A percentile compares a stretch with the other conserved stretches of the same genome.
Evolutionary conservation across 2,329 filamentous ascomycete genomes (phyloP).

Genomic region (Pleomassaria siparia): DNA sequence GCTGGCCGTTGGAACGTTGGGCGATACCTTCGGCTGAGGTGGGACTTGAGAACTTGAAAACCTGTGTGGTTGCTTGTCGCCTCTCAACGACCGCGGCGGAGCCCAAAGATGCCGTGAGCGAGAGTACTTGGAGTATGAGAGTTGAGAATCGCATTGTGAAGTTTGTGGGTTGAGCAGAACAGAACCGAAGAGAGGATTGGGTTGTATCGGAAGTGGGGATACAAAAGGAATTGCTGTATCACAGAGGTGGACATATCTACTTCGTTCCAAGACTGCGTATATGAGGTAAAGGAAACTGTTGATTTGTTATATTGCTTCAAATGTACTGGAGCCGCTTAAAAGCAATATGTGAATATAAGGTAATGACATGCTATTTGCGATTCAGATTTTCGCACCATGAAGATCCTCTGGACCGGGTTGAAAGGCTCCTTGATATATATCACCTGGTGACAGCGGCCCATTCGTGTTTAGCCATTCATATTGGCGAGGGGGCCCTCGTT

Average conservation of each 20-base stretch:
- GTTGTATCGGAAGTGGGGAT: neutral
- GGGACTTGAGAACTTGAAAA: constrained; percentile 9
- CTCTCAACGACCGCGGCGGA: constrained; percentile 5
- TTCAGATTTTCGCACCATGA: neutral
- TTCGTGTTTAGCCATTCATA: constrained; percentile 13
- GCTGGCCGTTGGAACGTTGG: constrained; percentile 19
- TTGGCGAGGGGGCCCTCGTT: constrained; percentile 9
- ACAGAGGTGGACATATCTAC: neutral
- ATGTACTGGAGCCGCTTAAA: neutral
- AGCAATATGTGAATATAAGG: neutral
- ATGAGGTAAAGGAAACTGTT: neutral
- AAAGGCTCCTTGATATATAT: constrained; percentile 3
- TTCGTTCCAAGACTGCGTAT: neutral
- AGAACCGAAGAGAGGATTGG: neutral
- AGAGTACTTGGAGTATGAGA: constrained; percentile 1
- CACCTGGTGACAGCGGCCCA: constrained; percentile 1
- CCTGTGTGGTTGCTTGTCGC: constrained; percentile 6
- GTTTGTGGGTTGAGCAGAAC: neutral
- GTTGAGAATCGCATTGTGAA: constrained; percentile 8
- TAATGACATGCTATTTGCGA: neutral
- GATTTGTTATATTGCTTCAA: constrained; percentile 2
- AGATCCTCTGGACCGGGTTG: constrained; percentile 5
- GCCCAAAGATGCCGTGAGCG: constrained; percentile 5
- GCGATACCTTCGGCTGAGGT: constrained; percentile 17
- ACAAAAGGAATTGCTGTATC: neutral